Conservation (phyloP, 2,329 filamentous ascomycete genomes). For the Aureobasidium sp. region DNA sequence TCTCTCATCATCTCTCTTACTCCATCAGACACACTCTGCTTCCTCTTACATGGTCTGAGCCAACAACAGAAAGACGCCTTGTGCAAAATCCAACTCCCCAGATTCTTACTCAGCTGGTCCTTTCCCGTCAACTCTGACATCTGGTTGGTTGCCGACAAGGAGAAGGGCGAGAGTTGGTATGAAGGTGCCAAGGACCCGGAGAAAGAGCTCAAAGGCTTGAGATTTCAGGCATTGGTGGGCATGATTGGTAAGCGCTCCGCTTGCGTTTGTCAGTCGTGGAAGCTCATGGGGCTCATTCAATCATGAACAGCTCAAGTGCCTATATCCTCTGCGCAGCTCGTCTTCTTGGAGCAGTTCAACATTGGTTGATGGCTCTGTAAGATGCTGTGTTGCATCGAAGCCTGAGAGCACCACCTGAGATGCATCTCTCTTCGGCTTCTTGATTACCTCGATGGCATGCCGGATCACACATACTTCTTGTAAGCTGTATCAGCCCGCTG, state of each 20-base stretch:
- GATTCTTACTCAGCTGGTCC: constrained; percentile 13
- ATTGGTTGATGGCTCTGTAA: background rate
- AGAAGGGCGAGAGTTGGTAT: background rate
- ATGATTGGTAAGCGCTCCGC: background rate
- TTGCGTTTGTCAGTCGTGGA: background rate
- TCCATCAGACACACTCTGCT: constrained; percentile 13
- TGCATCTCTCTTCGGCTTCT: too few relatives aligned
- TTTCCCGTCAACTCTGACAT: constrained; percentile 13
- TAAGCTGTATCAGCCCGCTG: background rate
- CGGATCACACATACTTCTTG: background rate
- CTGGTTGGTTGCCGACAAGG: constrained; percentile 10
- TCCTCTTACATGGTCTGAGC: constrained; percentile 12
- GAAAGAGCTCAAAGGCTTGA: background rate
- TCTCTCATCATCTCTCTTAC: constrained; percentile 12
- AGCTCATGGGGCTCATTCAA: background rate
- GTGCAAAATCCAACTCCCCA: constrained; percentile 9
- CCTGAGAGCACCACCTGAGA: too few relatives aligned
- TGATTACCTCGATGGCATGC: accelerated
- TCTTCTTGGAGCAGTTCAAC: background rate
- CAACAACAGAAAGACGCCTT: constrained; percentile 10
- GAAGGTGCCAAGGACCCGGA: background rate
- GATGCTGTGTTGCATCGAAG: too few relatives aligned
- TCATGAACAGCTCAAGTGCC: background rate
- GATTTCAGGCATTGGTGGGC: background rate
- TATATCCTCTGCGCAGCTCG: background rate